These are phyloP conservation scores for Microdochium bolleyi DNA, from an alignment of 2,329 filamentous ascomycete species.

Conservation along the genomic window DNA sequence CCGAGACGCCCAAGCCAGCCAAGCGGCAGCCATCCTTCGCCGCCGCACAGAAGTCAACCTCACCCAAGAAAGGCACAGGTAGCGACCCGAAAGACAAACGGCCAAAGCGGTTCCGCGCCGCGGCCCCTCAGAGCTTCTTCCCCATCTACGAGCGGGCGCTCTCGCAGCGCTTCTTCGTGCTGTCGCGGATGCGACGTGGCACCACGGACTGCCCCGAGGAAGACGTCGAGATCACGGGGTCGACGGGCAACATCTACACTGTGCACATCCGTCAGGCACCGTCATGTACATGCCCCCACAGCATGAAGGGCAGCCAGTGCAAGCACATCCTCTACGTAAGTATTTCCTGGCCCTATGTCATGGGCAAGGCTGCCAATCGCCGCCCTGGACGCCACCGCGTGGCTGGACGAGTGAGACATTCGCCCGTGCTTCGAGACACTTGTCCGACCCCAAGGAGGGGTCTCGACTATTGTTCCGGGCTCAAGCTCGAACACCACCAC, in stretches of 20 bases:
- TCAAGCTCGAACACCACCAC: no score
- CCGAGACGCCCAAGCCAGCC: not conserved
- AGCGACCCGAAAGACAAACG: constrained; percentile 4
- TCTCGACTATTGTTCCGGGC: no score
- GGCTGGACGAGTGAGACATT: not conserved
- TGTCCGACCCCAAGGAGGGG: no score
- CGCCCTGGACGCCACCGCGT: not conserved
- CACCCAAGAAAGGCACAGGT: not conserved
- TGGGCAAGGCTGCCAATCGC: not conserved
- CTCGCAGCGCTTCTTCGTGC: constrained; percentile 31
- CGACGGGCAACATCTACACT: constrained; percentile 58
- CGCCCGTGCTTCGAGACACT: not conserved
- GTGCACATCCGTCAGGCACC: constrained; percentile 44
- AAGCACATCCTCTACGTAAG: constrained; percentile 56
- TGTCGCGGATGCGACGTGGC: constrained; percentile 28
- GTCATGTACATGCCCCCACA: constrained; percentile 48
- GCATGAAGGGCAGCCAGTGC: constrained; percentile 46
- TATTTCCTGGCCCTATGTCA: not conserved
- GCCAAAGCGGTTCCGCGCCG: constrained; percentile 1
- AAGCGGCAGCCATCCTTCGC: not conserved
- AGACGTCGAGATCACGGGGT: constrained; percentile 50
- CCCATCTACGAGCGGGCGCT: constrained; percentile 1
- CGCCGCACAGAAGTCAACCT: not conserved
- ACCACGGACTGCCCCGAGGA: constrained; percentile 36
- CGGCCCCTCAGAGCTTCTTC: not conserved